These are phyloP conservation scores for Flaveria sonorensis DNA, from an alignment of 129 eudicot genomes.

Conservation along the genomic window DNA sequence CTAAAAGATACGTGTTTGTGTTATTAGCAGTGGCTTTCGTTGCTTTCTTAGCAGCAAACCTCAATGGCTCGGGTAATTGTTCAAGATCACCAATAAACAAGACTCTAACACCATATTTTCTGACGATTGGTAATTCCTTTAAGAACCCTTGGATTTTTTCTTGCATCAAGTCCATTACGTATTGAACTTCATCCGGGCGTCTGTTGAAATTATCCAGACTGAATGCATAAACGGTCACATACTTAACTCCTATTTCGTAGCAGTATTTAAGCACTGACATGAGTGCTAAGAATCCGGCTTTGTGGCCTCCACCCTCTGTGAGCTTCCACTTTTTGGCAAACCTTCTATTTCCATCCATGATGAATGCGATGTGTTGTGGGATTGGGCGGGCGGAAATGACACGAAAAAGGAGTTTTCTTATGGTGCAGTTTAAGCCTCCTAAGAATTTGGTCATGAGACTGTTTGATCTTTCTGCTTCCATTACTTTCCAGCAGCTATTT, in stretches of 20 bases:
- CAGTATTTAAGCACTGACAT: conserved; percentile 64
- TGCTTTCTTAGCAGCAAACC: conserved; percentile 40
- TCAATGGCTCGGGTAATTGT: too few relatives aligned
- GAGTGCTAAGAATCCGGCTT: conserved; percentile 60
- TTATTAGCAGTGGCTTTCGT: conserved; percentile 25
- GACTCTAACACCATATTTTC: conserved; percentile 47
- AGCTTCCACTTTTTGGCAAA: conserved; percentile 44
- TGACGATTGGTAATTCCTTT: conserved; percentile 42
- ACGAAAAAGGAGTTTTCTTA: conserved; percentile 37
- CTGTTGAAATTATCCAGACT: conserved; percentile 67
- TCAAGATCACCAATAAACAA: conserved; percentile 38
- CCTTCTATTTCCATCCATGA: conserved; percentile 48
- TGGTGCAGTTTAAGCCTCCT: conserved; percentile 29
- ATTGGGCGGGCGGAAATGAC: conserved; percentile 49
- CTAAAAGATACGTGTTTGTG: too few relatives aligned
- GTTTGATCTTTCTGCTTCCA: conserved; percentile 13
- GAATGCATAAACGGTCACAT: conserved; percentile 54
- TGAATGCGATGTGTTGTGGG: conserved; percentile 42
- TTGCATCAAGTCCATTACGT: conserved; percentile 62
- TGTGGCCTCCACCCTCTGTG: conserved; percentile 58
- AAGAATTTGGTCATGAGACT: conserved; percentile 21
- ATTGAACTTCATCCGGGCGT: conserved; percentile 54
- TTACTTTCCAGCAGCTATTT: conserved; percentile 16
- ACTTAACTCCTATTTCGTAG: conserved; percentile 50
- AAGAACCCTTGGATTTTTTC: conserved; percentile 63